These are phyloP conservation scores for Corylus heterophylla DNA, from an alignment of 306 rosid species.

Conservation along the genomic window DNA sequence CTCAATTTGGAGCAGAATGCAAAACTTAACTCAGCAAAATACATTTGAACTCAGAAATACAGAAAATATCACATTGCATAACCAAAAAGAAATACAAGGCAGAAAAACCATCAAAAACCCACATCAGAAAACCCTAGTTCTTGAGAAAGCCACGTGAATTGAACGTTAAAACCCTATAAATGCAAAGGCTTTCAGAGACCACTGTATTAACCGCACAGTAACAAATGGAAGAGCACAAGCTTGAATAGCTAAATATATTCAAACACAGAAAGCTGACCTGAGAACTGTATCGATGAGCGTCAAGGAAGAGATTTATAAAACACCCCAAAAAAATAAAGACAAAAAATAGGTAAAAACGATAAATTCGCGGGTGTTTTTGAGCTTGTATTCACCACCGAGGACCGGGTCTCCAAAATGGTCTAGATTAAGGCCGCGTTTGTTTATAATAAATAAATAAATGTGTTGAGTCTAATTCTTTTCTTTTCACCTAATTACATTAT, in stretches of 20 bases:
- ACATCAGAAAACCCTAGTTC: slow-evolving; percentile 31
- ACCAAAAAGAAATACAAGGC: background rate
- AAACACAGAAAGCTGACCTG: slow-evolving; percentile 9
- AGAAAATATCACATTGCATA: background rate
- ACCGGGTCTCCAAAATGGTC: background rate
- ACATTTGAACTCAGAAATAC: background rate
- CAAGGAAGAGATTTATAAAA: background rate
- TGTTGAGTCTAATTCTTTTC: background rate
- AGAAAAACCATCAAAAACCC: slow-evolving; percentile 15
- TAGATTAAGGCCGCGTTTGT: background rate
- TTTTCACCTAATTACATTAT: background rate
- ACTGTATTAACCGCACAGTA: background rate
- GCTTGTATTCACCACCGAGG: background rate
- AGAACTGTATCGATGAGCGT: background rate
- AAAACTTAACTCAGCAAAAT: background rate
- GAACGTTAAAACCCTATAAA: slow-evolving; percentile 16
- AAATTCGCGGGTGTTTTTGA: slow-evolving; percentile 14
- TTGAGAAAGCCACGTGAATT: background rate
- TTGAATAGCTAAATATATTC: background rate
- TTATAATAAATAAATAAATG: background rate
- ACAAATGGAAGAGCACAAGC: background rate
- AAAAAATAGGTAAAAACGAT: background rate
- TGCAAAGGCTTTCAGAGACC: slow-evolving; percentile 2
- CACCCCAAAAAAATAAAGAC: background rate
- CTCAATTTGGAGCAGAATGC: background rate